Percentiles rank a stretch among this genome's conserved stretches.
phyloP scores from a whole-genome alignment of 257 asterid genomes.

The Parsonsia alboflavescens region DNA sequence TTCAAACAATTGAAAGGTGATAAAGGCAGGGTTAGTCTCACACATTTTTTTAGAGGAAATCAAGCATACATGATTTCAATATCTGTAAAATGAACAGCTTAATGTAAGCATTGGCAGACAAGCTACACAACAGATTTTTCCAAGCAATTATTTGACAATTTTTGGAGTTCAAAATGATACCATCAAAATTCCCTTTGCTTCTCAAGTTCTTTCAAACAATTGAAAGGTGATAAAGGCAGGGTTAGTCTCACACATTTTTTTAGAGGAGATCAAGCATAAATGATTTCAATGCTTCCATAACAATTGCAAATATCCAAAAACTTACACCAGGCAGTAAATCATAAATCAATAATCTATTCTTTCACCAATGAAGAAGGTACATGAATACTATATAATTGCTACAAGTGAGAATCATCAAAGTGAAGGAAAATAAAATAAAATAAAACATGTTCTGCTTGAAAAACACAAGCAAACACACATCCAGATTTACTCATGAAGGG shows the following conservation, averaged over 20 bases:
- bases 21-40: neutral
- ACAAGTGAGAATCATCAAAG: neutral
- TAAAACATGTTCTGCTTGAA: neutral
- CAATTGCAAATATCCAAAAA: neutral
- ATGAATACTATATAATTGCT: neutral
- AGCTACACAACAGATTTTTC: neutral
- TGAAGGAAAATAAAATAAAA: neutral
- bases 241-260: neutral
- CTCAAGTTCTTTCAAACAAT: neutral
- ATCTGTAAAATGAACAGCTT: conserved; percentile 39
- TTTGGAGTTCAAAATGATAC: neutral
- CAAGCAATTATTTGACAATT: neutral
- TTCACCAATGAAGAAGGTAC: neutral
- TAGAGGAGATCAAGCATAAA: neutral
- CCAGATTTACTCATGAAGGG: neutral
- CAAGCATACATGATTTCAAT: neutral
- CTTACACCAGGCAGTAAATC: neutral
- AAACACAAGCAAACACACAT: neutral
- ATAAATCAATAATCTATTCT: neutral
- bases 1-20: neutral
- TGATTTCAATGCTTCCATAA: neutral
- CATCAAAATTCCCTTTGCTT: neutral
- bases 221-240: neutral
- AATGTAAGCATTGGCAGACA: neutral
- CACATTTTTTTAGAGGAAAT: neutral